Conservation (phyloP, 805 yeast genomes). For the Schizosaccharomyces cryophilus region DNA sequence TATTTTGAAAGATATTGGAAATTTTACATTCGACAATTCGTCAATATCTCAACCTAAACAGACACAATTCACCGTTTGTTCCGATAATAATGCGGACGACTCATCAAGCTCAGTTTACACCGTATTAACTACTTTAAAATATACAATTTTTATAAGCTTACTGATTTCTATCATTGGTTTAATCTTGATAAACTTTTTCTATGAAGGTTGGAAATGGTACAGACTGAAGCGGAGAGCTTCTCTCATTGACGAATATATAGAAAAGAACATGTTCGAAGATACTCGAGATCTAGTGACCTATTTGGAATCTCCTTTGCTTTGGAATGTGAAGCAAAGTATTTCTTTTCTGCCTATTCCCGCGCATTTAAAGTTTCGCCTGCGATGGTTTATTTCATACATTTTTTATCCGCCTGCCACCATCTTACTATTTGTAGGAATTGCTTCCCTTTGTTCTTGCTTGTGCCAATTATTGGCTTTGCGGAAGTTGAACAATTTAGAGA, state of each 20-base stretch:
- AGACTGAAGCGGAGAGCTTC: constrained; percentile 17
- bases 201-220: constrained; percentile 26
- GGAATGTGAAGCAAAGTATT: not conserved
- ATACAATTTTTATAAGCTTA: not conserved
- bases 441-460: constrained; percentile 30
- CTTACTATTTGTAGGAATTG: constrained; percentile 27
- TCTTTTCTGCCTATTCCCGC: not conserved
- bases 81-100: constrained; percentile 13
- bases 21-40: constrained; percentile 12
- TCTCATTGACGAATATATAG: constrained; percentile 4
- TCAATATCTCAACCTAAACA: constrained; percentile 17
- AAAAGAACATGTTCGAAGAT: not conserved
- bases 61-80: constrained; percentile 20
- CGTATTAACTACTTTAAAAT: too few species aligned
- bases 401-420: constrained; percentile 27
- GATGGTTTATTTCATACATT: constrained; percentile 28
- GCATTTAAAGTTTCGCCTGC: not conserved
- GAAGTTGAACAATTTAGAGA: constrained; percentile 8
- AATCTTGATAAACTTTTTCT: constrained; percentile 19
- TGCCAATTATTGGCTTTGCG: constrained; percentile 29
- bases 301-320: not conserved
- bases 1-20: constrained; percentile 5
- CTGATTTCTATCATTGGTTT: not conserved
- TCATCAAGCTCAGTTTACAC: constrained; percentile 9
- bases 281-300: not conserved